Conservation (phyloP, 306 rosid species). For the Prinsepia uniflora region DNA sequence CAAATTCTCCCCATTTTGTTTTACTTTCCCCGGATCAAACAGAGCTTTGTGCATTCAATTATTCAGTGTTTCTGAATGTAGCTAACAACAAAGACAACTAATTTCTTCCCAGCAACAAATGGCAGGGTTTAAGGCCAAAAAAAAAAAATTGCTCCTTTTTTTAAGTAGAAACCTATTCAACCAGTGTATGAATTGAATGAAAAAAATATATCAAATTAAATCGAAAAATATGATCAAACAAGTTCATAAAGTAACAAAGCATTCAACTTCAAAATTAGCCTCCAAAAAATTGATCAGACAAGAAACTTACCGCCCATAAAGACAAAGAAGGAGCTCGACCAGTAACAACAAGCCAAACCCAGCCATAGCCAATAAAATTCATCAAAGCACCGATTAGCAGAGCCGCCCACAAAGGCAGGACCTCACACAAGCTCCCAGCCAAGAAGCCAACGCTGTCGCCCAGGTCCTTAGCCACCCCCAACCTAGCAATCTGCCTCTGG, state of each 20-base stretch:
- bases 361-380: slow-evolving; percentile 76
- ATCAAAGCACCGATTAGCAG: slow-evolving; percentile 61
- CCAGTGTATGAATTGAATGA: not conserved
- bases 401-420: slow-evolving; percentile 70
- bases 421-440: slow-evolving; percentile 72
- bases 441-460: slow-evolving; percentile 80
- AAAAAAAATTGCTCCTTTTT: not conserved
- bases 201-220: not conserved
- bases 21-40: slow-evolving; percentile 5
- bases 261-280: too few species aligned
- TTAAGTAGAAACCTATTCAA: not conserved
- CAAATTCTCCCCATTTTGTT: not conserved
- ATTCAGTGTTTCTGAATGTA: not conserved
- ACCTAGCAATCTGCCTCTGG: slow-evolving; percentile 59
- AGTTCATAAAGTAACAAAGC: not conserved
- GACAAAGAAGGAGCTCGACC: slow-evolving; percentile 50
- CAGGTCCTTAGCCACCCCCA: slow-evolving; percentile 90
- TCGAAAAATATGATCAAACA: not conserved
- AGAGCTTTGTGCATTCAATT: not conserved
- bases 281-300: not conserved
- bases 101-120: not conserved
- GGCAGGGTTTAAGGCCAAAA: not conserved
- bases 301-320: slow-evolving; percentile 75
- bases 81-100: not conserved
- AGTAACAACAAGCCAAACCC: slow-evolving; percentile 79